These are phyloP conservation scores for Aquilaria agallochum DNA, from an alignment of 441 rosid species.

Conservation along the genomic window DNA sequence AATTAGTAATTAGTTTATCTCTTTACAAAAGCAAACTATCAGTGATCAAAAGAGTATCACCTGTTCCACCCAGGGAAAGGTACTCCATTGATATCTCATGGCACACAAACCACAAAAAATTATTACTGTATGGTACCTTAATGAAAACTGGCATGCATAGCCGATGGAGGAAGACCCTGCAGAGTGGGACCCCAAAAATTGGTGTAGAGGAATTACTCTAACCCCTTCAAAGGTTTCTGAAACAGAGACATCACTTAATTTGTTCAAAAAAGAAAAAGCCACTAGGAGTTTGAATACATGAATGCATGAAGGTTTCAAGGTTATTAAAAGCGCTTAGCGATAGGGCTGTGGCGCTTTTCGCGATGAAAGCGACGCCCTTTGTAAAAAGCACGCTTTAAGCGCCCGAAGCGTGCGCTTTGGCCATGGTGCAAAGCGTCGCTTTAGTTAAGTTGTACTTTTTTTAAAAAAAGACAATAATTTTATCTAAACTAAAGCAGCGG, in stretches of 20 bases:
- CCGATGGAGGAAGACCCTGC: conserved; percentile 36
- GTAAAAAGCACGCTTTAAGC: no score
- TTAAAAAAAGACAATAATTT: no score
- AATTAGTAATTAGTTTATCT: conserved; percentile 2
- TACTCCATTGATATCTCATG: no score
- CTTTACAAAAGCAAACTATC: conserved; percentile 1
- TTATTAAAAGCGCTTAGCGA: no score
- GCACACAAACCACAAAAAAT: neutral
- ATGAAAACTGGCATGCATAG: conserved; percentile 59
- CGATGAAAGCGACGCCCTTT: no score
- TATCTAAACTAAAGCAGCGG: no score
- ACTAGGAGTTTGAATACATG: conserved; percentile 12
- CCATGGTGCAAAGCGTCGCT: no score
- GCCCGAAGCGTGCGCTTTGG: no score
- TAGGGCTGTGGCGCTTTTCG: no score
- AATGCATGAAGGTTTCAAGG: conserved; percentile 11
- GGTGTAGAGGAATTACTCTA: conserved; percentile 36
- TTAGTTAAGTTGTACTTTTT: no score
- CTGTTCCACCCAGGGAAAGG: no score
- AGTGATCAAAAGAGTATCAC: no score
- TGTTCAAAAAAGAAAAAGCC: conserved; percentile 10
- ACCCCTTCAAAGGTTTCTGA: conserved; percentile 77
- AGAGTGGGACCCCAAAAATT: conserved; percentile 30
- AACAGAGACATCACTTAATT: conserved; percentile 9
- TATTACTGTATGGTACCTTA: conserved; percentile 46